Percentiles rank a stretch among this genome's conserved stretches.
phyloP scores from a whole-genome alignment of 106 monocot species.

The Allium fistulosum region DNA sequence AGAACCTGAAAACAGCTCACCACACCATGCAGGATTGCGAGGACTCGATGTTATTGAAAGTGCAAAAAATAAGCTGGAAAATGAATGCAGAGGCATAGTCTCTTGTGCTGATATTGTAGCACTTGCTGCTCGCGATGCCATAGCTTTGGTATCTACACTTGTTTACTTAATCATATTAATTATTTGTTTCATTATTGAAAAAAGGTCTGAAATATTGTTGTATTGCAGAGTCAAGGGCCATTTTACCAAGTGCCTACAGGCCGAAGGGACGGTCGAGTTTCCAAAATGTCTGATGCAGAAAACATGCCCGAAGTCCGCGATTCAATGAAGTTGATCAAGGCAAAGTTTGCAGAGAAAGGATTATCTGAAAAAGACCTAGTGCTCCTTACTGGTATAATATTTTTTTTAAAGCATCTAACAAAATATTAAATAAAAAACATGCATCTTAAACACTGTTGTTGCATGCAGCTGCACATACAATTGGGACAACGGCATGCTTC shows the following conservation, averaged over 20 bases:
- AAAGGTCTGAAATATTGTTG: neutral
- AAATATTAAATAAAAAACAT: neutral
- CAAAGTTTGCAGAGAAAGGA: constrained; percentile 53
- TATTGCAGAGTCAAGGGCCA: constrained; percentile 30
- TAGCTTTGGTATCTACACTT: neutral
- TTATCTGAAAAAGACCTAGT: constrained; percentile 52
- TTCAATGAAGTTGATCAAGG: constrained; percentile 22
- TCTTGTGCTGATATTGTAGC: constrained; percentile 57
- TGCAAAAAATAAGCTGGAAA: constrained; percentile 15
- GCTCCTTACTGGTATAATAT: constrained; percentile 44
- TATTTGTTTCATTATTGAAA: neutral
- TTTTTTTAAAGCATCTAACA: neutral
- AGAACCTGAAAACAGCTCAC: constrained; percentile 11
- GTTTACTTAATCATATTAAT: neutral
- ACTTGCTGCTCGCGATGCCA: constrained; percentile 43
- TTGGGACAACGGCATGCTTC: constrained; percentile 73
- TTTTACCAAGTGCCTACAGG: constrained; percentile 37
- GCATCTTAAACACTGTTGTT: too few relatives aligned
- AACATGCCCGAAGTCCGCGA: constrained; percentile 36
- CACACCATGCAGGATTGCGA: constrained; percentile 11
- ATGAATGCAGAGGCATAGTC: constrained; percentile 19
- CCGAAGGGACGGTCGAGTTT: constrained; percentile 34
- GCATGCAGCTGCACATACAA: constrained; percentile 56
- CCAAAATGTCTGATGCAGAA: constrained; percentile 24
- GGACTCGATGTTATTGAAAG: constrained; percentile 31